Evolutionary conservation across 208 protist species (phyloP).

Genomic region (Sergeia podlipaevii): DNA sequence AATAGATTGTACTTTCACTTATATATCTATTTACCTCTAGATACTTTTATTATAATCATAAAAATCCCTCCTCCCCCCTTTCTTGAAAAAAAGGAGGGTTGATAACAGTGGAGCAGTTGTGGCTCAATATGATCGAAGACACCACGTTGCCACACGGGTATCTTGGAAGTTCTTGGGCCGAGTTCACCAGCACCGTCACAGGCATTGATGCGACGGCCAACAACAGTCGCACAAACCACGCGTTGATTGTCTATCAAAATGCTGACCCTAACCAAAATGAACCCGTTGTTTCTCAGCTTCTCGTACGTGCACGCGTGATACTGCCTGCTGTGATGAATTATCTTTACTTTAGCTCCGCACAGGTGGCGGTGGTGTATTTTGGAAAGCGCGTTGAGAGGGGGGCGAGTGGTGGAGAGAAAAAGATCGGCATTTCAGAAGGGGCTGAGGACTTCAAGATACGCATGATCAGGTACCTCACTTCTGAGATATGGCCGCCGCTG

Average conservation of each 20-base stretch:
- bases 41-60: slow-evolving; percentile 3
- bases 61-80: slow-evolving; percentile 2
- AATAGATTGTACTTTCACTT: not conserved
- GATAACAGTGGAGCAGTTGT: too few relatives aligned
- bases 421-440: slow-evolving; percentile 34
- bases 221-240: slow-evolving; percentile 13
- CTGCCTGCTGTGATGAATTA: slow-evolving; percentile 66
- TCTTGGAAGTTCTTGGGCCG: slow-evolving; percentile 8
- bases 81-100: not conserved
- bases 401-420: too few relatives aligned
- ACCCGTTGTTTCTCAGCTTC: slow-evolving; percentile 26
- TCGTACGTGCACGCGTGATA: slow-evolving; percentile 31
- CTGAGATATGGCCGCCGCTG: slow-evolving; percentile 62
- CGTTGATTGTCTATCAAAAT: slow-evolving; percentile 63
- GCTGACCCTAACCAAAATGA: slow-evolving; percentile 19
- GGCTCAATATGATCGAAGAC: slow-evolving; percentile 27
- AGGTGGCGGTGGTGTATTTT: slow-evolving; percentile 58
- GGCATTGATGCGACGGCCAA: slow-evolving; percentile 3
- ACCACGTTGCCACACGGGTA: slow-evolving; percentile 2
- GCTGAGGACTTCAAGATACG: slow-evolving; percentile 66
- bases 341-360: slow-evolving; percentile 48
- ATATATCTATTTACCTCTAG: not conserved
- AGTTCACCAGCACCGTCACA: slow-evolving; percentile 5
- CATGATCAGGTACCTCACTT: slow-evolving; percentile 55
- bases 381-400: slow-evolving; percentile 37